These are phyloP conservation scores for Diaporthe sp. DNA, from an alignment of 2,329 filamentous ascomycete species.

Conservation along the genomic window DNA sequence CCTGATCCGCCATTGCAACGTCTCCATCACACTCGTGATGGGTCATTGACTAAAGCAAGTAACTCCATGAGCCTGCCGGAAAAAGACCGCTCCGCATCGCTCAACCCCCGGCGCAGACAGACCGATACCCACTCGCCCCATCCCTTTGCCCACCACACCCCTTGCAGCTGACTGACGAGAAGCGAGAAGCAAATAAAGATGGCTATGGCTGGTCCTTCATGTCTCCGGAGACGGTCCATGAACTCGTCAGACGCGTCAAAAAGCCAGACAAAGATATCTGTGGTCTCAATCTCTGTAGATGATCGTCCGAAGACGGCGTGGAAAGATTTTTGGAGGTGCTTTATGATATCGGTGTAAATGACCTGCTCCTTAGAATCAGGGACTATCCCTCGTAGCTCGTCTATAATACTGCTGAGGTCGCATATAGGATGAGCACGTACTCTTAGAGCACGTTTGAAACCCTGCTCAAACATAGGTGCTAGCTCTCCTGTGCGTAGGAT, in stretches of 20 bases:
- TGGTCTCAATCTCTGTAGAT: not conserved
- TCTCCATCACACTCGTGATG: not conserved
- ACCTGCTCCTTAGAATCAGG: not conserved
- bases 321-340: not conserved
- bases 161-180: not conserved
- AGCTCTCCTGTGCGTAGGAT: not conserved
- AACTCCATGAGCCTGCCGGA: not conserved
- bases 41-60: not conserved
- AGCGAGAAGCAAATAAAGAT: slow-evolving; percentile 1
- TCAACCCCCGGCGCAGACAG: not conserved
- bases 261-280: not conserved
- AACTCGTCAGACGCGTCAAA: slow-evolving; percentile 1
- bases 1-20: not conserved
- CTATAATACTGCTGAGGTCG: not conserved
- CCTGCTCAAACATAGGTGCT: not conserved
- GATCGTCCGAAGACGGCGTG: not conserved
- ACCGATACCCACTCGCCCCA: slow-evolving; percentile 6
- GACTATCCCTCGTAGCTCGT: not conserved
- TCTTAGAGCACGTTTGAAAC: not conserved
- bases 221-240: not conserved
- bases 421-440: not conserved
- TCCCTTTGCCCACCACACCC: not conserved
- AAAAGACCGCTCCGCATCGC: not conserved
- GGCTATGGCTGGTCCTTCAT: not conserved
- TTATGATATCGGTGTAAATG: not conserved